Evolutionary conservation across 192 early-diverging fungal genomes (phyloP), one percentile per base, ranked within the genome.

Genomic region (Funneliformis geosporum): DNA sequence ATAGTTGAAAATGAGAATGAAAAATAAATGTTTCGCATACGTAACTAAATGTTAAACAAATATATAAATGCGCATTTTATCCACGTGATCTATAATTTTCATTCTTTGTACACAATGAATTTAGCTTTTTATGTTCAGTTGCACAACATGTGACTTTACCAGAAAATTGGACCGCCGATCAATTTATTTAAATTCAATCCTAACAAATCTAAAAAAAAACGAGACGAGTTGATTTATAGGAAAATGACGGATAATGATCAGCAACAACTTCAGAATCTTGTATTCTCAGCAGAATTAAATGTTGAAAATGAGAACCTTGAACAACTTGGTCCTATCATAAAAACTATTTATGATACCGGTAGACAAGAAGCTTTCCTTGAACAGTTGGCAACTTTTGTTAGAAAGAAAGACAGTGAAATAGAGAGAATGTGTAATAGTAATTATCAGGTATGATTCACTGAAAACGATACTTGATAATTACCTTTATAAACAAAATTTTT

Each of bases 351-450:
- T 75, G 92, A 94, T 46, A 87, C 93, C 55, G 92, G 92, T 72
- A 93, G 94, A 82, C 93, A 97, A 84, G 92, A 94, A 60, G 88
- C 91, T 40, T 98, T 98, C 76, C 83, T 92, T n/a, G 93, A 97
- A 50, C 94, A 96, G 69, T 89, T 99, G 18, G 87, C 90, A 42
- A 47, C 86, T 46, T 96, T 98, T 81, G 93, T 96, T 38, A 86
- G 90, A 68, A 90, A 90, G 68, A 99, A 99, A 79, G 97, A 98
- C 79, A 88, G 89, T 42, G 98, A 99, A 84, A 99, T 99, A 77
- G 97, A 98, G 87, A 92, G 94, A 73, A 94, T 99, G 88, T 99
- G 98, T 85, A 94, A 93, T 81, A 90, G 91, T 83, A 94, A 99
- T 84, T 97, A 97, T 83, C 94, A 98, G 88, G 96, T 94, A 73